Evolutionary conservation across 2,329 filamentous ascomycete genomes (phyloP).

Genomic region (Fusarium beomiforme): DNA sequence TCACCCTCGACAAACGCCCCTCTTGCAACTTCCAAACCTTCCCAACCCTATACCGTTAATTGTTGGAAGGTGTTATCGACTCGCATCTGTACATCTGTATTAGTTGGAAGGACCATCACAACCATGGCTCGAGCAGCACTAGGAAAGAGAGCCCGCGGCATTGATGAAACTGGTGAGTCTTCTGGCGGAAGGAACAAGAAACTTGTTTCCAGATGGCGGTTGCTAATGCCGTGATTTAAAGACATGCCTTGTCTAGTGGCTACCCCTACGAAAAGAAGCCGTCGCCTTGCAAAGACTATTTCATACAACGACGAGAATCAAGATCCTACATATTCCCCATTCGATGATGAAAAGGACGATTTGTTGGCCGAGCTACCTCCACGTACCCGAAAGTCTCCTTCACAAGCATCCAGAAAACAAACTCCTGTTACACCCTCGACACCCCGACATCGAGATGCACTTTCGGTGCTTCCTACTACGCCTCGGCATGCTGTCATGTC

Average conservation of each 20-base stretch:
- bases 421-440: constrained; percentile 76
- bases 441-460: constrained; percentile 81
- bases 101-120: constrained; percentile 26
- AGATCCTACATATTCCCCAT: constrained; percentile 53
- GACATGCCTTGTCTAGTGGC: constrained; percentile 39
- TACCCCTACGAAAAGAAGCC: constrained; percentile 58
- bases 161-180: constrained; percentile 46
- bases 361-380: constrained; percentile 49
- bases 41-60: constrained; percentile 22
- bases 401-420: constrained; percentile 50
- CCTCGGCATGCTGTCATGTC: constrained; percentile 87
- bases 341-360: constrained; percentile 55
- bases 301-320: constrained; percentile 75
- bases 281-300: constrained; percentile 53
- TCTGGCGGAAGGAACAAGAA: constrained; percentile 3
- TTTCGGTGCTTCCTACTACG: constrained; percentile 77
- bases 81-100: constrained; percentile 18
- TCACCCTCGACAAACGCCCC: constrained; percentile 18
- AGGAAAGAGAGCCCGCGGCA: constrained; percentile 50
- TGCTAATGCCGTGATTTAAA: constrained; percentile 32
- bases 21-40: constrained; percentile 31
- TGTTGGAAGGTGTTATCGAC: constrained; percentile 36
- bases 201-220: neutral
- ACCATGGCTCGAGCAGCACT: constrained; percentile 46
- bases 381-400: constrained; percentile 42